Conservation (phyloP, 345 rosid species). For the Gossypioides kirkii region DNA sequence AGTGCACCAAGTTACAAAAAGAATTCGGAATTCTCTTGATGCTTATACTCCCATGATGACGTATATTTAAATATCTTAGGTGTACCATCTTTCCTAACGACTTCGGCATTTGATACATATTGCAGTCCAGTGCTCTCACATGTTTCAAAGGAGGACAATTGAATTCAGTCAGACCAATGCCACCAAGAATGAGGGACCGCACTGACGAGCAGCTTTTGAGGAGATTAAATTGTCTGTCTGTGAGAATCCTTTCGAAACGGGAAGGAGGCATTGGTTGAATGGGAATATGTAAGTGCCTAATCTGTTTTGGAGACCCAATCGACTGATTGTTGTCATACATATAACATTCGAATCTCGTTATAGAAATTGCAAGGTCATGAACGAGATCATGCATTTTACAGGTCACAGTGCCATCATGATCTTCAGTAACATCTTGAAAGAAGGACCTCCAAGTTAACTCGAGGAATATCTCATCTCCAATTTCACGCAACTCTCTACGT, state of each 20-base stretch:
- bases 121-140: neutral
- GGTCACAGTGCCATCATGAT: neutral
- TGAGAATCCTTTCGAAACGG: neutral
- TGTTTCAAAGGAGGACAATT: neutral
- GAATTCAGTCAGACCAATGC: neutral
- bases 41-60: fast-evolving
- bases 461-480: slow-evolving; percentile 11
- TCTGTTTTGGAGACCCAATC: neutral
- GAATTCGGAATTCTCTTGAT: neutral
- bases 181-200: neutral
- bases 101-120: neutral
- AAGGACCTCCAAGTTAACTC: slow-evolving; percentile 19
- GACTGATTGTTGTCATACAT: neutral
- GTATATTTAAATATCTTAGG: neutral
- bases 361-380: slow-evolving; percentile 20
- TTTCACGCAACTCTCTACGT: neutral
- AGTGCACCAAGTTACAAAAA: neutral
- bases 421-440: slow-evolving; percentile 9
- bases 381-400: slow-evolving; percentile 28
- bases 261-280: neutral
- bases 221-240: neutral
- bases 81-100: neutral
- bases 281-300: neutral
- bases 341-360: slow-evolving; percentile 9
- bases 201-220: neutral